Evolutionary conservation across 2,329 filamentous ascomycete species (phyloP), one percentile per base, ranked within the genome.

Genomic region (Coniosporium tulheliwenetii): DNA sequence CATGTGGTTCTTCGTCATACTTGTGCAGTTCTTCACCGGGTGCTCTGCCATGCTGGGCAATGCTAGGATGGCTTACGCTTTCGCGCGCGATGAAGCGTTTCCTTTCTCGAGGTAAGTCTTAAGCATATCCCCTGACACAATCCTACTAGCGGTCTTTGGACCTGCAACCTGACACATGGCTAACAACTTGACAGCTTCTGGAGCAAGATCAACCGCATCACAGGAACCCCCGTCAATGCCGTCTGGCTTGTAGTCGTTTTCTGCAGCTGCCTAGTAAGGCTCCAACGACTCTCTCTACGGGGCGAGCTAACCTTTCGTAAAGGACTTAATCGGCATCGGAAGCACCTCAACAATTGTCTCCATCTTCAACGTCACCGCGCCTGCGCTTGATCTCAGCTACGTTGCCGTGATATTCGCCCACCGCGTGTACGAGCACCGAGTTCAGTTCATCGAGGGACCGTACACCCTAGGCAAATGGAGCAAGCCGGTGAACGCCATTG

Each of bases 1-100:
- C 12, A 77, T 77, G 73, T 76, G 71, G 70, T 69, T 68, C 41
- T 74, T 74, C 44, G 70, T 75, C 13, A 73, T 78, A 43, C 63
- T 79, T 1, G 72, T 79, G 2, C 75, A 79, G 44, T 73, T 76
- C 53, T 78, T 79, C 57, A 79, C 75, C 0, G 73, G 75, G 14
- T 75, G 73, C 41, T 71, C 72, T 13, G 75, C 75, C 3, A 75
- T 79, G 73, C 55, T 79, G 37, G 74, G 75, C 31, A 74, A 78
- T 53, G 75, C 71, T 15, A 62, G 72, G 45, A 76, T 77, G 71
- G 70, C 70, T 1, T 77, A 71, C 53, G 74, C 74, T 2, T 77
- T 77, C 54, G 63, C 73, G 13, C 63, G 74, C 31, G 74, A 78
- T 46, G 65, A 71, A 14, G 73, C 70, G 0, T 63, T 78, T n/a